Evolutionary conservation across 139 green algal species (phyloP).

Genomic region (Chlamydomonas asymmetrica): DNA sequence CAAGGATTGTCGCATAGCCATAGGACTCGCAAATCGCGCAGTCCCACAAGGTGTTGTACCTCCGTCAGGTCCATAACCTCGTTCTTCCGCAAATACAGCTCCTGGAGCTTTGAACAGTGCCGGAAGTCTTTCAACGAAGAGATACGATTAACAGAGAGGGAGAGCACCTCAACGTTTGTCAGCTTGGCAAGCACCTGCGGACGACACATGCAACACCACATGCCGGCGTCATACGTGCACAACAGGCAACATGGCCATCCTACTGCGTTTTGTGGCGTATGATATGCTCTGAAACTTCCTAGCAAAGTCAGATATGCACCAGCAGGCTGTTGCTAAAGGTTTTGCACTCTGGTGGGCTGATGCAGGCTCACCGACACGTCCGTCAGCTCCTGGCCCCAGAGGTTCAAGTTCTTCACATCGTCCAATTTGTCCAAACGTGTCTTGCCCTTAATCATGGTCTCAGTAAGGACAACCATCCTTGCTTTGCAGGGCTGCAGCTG

Average conservation of each 20-base stretch:
- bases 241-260: too few species aligned
- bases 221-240: too few species aligned
- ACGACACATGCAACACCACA: too few species aligned
- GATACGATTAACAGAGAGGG: slow-evolving; percentile 66
- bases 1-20: slow-evolving; percentile 76
- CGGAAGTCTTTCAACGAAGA: slow-evolving; percentile 47
- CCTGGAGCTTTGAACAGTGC: slow-evolving; percentile 38
- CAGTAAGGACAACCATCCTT: slow-evolving; percentile 42
- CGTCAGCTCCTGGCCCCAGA: slow-evolving; percentile 52
- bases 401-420: slow-evolving; percentile 51
- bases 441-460: slow-evolving; percentile 49
- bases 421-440: slow-evolving; percentile 48
- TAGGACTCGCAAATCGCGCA: slow-evolving; percentile 44
- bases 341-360: too few species aligned
- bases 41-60: slow-evolving; percentile 46
- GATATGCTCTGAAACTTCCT: too few species aligned
- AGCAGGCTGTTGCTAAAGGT: too few species aligned
- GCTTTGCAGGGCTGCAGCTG: too few species aligned
- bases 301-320: too few species aligned
- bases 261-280: too few species aligned
- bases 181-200: slow-evolving; percentile 31
- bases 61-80: slow-evolving; percentile 58
- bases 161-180: slow-evolving; percentile 61
- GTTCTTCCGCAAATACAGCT: slow-evolving; percentile 75
- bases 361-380: too few species aligned